Conservation (phyloP, 352 stramenopile genomes). For the Phytophthora chlamydospora region DNA sequence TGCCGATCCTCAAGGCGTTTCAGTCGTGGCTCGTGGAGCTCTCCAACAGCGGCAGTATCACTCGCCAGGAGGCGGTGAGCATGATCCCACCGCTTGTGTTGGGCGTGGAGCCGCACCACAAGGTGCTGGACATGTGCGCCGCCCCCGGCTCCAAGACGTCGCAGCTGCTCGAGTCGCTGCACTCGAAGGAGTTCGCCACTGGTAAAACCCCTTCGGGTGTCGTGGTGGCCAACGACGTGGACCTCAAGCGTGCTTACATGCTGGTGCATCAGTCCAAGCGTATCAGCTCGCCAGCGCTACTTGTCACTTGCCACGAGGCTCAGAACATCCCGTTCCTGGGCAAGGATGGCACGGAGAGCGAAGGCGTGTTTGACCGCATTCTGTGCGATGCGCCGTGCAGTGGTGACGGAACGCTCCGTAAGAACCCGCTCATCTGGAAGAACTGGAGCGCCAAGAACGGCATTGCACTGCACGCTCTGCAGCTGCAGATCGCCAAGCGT, state of each 20-base stretch:
- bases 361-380: slow-evolving; percentile 97
- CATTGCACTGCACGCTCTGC: slow-evolving; percentile 94
- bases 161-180: slow-evolving; percentile 96
- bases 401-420: slow-evolving; percentile 98
- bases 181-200: slow-evolving; percentile 80
- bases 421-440: slow-evolving; percentile 97
- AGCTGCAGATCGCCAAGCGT: slow-evolving; percentile 95
- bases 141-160: slow-evolving; percentile 99
- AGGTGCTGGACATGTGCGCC: slow-evolving; percentile 97
- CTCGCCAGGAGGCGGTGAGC: slow-evolving; percentile 98
- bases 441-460: slow-evolving; percentile 93
- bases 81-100: slow-evolving; percentile 99
- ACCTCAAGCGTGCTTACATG: slow-evolving; percentile 98
- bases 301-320: slow-evolving; percentile 97
- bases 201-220: slow-evolving; percentile 87
- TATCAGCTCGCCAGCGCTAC: slow-evolving; percentile 93
- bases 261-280: slow-evolving; percentile 98
- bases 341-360: slow-evolving; percentile 50
- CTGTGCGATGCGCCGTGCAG: slow-evolving; percentile 98
- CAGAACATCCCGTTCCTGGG: slow-evolving; percentile 95
- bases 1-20: slow-evolving; percentile 92
- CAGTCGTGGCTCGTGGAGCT: slow-evolving; percentile 97
- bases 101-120: slow-evolving; percentile 93
- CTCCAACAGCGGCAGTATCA: slow-evolving; percentile 94
- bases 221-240: slow-evolving; percentile 97